Evolutionary conservation across 441 rosid genomes (phyloP).

Genomic region (Melastoma candidum): DNA sequence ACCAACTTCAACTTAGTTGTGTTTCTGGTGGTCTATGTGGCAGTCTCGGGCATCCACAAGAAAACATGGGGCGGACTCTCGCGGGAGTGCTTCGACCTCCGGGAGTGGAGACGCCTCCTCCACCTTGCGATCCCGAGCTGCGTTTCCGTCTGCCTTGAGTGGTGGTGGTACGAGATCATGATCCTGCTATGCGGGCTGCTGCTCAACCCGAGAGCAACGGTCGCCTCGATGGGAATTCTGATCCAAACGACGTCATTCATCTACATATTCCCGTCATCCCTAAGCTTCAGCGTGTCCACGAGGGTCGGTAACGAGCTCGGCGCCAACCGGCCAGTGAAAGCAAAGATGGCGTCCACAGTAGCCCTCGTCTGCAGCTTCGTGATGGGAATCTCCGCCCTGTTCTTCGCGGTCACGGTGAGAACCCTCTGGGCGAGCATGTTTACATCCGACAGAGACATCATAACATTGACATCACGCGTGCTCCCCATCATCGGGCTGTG

Average conservation of each 20-base stretch:
- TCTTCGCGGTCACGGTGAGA: slow-evolving; percentile 10
- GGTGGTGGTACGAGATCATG: slow-evolving; percentile 22
- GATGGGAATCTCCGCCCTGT: slow-evolving; percentile 8
- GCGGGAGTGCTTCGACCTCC: slow-evolving; percentile 1
- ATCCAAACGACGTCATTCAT: slow-evolving; percentile 15
- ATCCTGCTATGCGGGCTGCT: slow-evolving; percentile 13
- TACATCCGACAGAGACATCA: slow-evolving; percentile 5
- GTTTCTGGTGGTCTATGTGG: slow-evolving; percentile 1
- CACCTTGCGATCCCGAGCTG: slow-evolving; percentile 16
- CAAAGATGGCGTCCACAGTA: slow-evolving; percentile 4
- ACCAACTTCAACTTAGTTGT: slow-evolving; percentile 13
- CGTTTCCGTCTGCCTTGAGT: slow-evolving; percentile 16
- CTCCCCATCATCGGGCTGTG: slow-evolving; percentile 16
- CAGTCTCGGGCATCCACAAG: slow-evolving; percentile 6
- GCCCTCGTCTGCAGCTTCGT: slow-evolving; percentile 4
- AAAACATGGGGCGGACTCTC: slow-evolving; percentile 10
- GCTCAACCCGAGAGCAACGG: slow-evolving; percentile 13
- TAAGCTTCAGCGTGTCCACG: slow-evolving; percentile 13
- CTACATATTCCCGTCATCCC: slow-evolving; percentile 15
- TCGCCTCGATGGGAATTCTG: slow-evolving; percentile 17
- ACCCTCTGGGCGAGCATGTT: slow-evolving; percentile 12
- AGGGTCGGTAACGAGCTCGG: slow-evolving; percentile 16
- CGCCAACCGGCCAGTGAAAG: slow-evolving; percentile 6
- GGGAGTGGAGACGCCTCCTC: slow-evolving; percentile 6
- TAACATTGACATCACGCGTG: slow-evolving; percentile 8